phyloP scores from a whole-genome alignment of 2,329 filamentous ascomycete species.

The Colletotrichum tropicicola region DNA sequence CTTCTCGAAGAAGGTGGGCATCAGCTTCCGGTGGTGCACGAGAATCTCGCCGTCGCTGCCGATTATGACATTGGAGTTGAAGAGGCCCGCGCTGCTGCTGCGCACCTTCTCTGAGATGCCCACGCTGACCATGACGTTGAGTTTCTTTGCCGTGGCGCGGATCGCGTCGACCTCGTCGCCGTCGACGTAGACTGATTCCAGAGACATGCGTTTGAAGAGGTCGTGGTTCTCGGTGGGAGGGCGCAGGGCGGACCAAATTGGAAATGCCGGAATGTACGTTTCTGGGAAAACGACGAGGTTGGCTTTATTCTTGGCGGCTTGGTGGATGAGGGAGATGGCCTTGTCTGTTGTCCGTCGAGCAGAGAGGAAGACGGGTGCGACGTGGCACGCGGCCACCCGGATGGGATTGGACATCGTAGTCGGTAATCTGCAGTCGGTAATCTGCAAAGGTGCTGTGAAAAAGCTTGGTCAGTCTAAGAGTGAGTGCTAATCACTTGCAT shows the following conservation, averaged over 20 bases:
- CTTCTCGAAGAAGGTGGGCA: constrained; percentile 67
- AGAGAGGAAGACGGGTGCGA: constrained; percentile 55
- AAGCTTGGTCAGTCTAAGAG: no score
- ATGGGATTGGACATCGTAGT: constrained; percentile 13
- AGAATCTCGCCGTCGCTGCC: constrained; percentile 51
- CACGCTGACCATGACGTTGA: constrained; percentile 52
- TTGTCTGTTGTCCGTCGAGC: constrained; percentile 56
- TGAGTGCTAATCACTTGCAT: no score
- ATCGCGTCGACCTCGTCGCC: constrained; percentile 55
- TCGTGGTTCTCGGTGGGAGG: constrained; percentile 59
- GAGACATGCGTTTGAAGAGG: constrained; percentile 56
- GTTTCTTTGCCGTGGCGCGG: constrained; percentile 46
- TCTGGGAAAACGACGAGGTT: constrained; percentile 64
- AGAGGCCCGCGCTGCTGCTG: constrained; percentile 55
- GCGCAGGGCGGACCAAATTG: constrained; percentile 57
- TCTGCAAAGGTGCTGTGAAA: no score
- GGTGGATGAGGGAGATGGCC: constrained; percentile 52
- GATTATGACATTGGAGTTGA: constrained; percentile 61
- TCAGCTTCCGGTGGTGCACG: constrained; percentile 62
- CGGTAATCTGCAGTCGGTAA: no score
- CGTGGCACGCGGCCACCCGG: constrained; percentile 46
- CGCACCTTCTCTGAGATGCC: constrained; percentile 59
- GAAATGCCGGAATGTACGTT: constrained; percentile 61
- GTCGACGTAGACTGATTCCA: constrained; percentile 53
- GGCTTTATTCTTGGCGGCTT: constrained; percentile 51